Evolutionary conservation across 495 filamentous ascomycete species (phyloP).

Genomic region (Penicillium crystallinum): DNA sequence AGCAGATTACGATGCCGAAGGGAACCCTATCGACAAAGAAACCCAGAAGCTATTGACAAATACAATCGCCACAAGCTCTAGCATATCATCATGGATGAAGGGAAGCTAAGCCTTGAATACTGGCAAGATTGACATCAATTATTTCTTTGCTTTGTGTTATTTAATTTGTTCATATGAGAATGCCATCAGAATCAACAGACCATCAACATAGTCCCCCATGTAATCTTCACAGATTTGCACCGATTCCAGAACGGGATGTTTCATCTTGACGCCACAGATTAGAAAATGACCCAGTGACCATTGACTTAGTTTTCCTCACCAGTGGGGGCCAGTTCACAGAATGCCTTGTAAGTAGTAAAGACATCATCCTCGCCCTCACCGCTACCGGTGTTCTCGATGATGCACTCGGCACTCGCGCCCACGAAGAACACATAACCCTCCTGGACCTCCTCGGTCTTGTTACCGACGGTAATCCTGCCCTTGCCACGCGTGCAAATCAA

Average conservation of each 20-base stretch:
- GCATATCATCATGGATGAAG: too few relatives aligned
- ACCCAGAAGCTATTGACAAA: too few relatives aligned
- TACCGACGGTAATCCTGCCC: conserved; percentile 79
- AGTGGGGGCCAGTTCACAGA: conserved; percentile 68
- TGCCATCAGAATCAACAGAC: too few relatives aligned
- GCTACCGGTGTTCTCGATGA: conserved; percentile 61
- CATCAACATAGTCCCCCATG: neutral
- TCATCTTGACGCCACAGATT: conserved; percentile 12
- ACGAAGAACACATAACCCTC: conserved; percentile 89
- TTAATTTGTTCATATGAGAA: neutral
- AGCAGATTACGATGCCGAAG: too few relatives aligned
- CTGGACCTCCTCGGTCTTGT: conserved; percentile 64
- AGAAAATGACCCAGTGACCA: conserved; percentile 28
- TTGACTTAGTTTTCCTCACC: conserved; percentile 46
- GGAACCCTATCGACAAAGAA: too few relatives aligned
- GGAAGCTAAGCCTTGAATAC: too few relatives aligned
- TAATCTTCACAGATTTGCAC: conserved; percentile 21
- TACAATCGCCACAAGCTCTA: too few relatives aligned
- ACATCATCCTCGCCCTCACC: conserved; percentile 47
- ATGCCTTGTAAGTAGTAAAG: conserved; percentile 91
- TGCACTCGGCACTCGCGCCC: conserved; percentile 79
- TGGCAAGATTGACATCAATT: too few relatives aligned
- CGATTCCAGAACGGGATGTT: conserved; percentile 9
- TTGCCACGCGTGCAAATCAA: conserved; percentile 80
- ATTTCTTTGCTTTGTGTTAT: neutral